A percentile compares a stretch with the other conserved stretches of the same genome.
These are phyloP conservation scores for Backusella circina DNA, from an alignment of 192 early-diverging fungal species.

Conservation along the genomic window DNA sequence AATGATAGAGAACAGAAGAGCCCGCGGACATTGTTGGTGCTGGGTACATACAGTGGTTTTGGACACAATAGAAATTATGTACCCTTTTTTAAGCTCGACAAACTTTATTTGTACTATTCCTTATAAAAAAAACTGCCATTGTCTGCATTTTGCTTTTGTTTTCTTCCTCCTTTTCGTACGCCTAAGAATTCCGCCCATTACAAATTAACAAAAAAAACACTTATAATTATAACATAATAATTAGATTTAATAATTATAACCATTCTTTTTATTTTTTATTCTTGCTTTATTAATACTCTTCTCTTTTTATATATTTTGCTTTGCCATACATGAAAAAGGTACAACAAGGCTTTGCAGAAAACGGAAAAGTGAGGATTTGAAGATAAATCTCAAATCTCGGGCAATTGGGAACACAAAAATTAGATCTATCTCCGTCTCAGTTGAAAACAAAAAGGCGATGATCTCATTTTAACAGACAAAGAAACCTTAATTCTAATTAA, in stretches of 20 bases:
- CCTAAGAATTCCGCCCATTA: background rate
- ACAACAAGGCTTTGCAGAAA: background rate
- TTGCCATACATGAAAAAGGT: background rate
- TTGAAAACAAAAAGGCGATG: background rate
- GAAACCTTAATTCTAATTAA: background rate
- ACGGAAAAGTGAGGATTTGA: background rate
- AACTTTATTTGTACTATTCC: background rate
- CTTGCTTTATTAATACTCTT: background rate
- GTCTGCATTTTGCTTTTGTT: background rate
- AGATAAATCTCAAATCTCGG: background rate
- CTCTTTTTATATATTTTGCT: background rate
- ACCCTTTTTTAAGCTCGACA: background rate
- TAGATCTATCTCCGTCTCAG: background rate
- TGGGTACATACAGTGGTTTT: background rate
- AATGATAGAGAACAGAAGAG: background rate
- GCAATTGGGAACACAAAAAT: background rate
- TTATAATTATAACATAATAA: background rate
- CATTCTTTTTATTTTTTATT: background rate
- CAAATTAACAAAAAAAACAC: background rate
- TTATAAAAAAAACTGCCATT: background rate
- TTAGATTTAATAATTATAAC: too few relatives aligned
- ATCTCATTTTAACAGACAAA: background rate
- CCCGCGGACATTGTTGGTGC: background rate
- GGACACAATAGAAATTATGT: slow-evolving; percentile 6
- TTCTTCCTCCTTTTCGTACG: background rate